Evolutionary conservation across 805 yeast species (phyloP).

Genomic region (Hanseniaspora jakobsenii): DNA sequence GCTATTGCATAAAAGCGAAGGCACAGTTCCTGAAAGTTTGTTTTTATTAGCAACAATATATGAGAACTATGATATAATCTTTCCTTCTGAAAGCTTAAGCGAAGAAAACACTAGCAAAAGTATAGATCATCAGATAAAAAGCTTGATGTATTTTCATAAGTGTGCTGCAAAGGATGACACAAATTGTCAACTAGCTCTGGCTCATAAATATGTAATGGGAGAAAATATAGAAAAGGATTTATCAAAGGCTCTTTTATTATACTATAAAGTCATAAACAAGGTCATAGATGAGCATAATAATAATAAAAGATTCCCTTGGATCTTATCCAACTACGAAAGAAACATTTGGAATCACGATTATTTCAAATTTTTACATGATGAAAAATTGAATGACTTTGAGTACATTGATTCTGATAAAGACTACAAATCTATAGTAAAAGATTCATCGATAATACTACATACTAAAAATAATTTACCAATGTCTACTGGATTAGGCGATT

Average conservation of each 20-base stretch:
- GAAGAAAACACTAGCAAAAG: neutral
- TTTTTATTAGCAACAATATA: slow-evolving; percentile 11
- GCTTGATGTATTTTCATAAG: neutral
- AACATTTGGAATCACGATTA: slow-evolving; percentile 12
- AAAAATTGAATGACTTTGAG: neutral
- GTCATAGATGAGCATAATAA: slow-evolving; percentile 1
- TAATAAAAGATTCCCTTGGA: slow-evolving; percentile 2
- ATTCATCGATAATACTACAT: neutral
- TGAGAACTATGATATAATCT: slow-evolving; percentile 10
- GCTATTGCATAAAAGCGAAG: slow-evolving; percentile 1
- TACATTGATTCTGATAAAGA: slow-evolving; percentile 4
- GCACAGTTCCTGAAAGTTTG: slow-evolving; percentile 1
- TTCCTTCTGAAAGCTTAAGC: neutral
- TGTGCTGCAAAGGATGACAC: slow-evolving; percentile 5
- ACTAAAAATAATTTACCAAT: slow-evolving; percentile 1
- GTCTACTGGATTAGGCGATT: slow-evolving; percentile 1
- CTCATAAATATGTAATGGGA: slow-evolving; percentile 8
- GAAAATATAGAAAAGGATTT: neutral
- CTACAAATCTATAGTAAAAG: neutral
- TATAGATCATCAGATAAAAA: slow-evolving; percentile 3
- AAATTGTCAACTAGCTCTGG: slow-evolving; percentile 5
- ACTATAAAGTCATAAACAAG: slow-evolving; percentile 1
- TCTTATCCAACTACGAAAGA: neutral
- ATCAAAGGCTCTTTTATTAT: neutral
- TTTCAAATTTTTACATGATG: slow-evolving; percentile 9